Evolutionary conservation across 2,329 filamentous ascomycete species (phyloP), one percentile per base, ranked within the genome.

Genomic region (Aspergillus quadricinctus): DNA sequence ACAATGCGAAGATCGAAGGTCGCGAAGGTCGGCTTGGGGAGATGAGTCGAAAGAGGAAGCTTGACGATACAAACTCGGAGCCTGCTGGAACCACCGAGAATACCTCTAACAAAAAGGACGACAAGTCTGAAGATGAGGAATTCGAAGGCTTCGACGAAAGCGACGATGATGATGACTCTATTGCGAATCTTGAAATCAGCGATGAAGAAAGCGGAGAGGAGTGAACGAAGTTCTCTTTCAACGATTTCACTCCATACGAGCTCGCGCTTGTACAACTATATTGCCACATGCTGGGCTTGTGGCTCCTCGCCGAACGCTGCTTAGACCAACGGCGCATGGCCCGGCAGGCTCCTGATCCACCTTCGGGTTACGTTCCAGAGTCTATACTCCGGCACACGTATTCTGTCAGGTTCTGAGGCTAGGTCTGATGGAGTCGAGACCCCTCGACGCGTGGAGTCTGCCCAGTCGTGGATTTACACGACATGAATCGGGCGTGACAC

Each of bases 11-110:
- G 40, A 76, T 87, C n/a, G 84, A 87, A 59, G 89, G 90, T 4
- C 84, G 92, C 49, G 83, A 89, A 58, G 92, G 92, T 11, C 83
- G 85, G 63, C 78, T 96, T 0, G 92, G 92, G 19, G 91, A 97
- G 75, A 96, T 96, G 87, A 77, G 78, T 57, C 85, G 84, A 45
- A 88, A 86, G 75, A 90, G 95, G 77, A 88, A 93, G 66, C 87
- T 87, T 65, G 83, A 85, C 19, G 83, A 85, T 25, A 72, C 67
- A 7, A 69, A 64, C 28, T 71, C 70, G 8, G 71, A 75, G 50
- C 66, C 71, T 35, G 67, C 72, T 3, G 66, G 70, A 41, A 65
- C 61, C 43, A 55, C 60, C 27, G 64, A 71, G 25, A 64, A 66
- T 25, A 59, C 56, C 0, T 59, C 58, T 5, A 69, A 72, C 21